phyloP scores from a whole-genome alignment of 345 rosid species.

The Sisymbrium irio region DNA sequence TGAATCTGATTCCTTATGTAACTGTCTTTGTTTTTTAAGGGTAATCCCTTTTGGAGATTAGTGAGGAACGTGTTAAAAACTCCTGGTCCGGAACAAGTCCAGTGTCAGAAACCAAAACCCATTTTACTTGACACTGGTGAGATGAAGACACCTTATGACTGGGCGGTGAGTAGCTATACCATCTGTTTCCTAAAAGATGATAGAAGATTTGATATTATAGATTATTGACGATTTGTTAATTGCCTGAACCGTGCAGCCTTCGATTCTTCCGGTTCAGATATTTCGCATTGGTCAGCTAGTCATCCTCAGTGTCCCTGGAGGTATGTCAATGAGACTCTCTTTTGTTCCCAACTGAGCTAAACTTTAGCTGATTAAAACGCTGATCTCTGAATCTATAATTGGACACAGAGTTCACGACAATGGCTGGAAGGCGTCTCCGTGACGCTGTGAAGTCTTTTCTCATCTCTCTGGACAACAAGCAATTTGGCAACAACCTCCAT shows the following conservation, averaged over 20 bases:
- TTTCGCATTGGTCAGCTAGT: slow-evolving; percentile 81
- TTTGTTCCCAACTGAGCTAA: background rate
- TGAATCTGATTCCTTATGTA: background rate
- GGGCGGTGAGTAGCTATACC: slow-evolving; percentile 74
- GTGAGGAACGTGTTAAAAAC: slow-evolving; percentile 71
- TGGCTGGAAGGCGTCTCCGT: slow-evolving; percentile 99
- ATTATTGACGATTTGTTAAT: background rate
- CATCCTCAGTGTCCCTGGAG: slow-evolving; percentile 95
- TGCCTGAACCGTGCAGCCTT: slow-evolving; percentile 55
- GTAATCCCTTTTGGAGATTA: slow-evolving; percentile 90
- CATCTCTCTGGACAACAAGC: slow-evolving; percentile 30
- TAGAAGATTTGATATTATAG: background rate
- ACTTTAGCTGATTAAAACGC: background rate
- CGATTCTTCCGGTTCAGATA: slow-evolving; percentile 91
- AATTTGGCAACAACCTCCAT: slow-evolving; percentile 42
- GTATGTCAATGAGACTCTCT: slow-evolving; percentile 38
- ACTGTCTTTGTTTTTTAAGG: slow-evolving; percentile 37
- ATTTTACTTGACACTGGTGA: slow-evolving; percentile 98
- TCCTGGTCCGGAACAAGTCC: slow-evolving; percentile 62
- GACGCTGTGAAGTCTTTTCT: slow-evolving; percentile 59
- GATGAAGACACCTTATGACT: slow-evolving; percentile 90
- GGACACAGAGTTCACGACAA: slow-evolving; percentile 66
- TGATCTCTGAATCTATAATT: background rate
- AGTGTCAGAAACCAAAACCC: slow-evolving; percentile 92
- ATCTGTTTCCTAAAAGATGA: background rate